Base-by-base conservation (phyloP, 1,284 basidiomycete genomes). In the Cryptococcus depauperatus region DNA sequence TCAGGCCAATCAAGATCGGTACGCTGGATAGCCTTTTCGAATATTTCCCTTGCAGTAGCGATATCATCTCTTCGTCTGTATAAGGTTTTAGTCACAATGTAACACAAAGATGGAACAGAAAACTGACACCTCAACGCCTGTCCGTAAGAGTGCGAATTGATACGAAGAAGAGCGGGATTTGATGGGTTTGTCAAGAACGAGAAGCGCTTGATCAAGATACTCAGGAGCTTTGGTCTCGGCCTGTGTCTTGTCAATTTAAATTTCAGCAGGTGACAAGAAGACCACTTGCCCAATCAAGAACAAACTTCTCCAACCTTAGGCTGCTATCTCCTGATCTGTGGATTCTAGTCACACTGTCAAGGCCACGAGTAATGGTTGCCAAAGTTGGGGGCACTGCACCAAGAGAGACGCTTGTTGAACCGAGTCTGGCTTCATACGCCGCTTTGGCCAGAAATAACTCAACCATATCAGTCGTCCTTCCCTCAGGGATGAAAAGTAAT, bases 1-100 rank as follows among this genome's bases (percentile, higher is more conserved):
- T 95, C 90, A 0, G 91, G 88, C 84, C 90, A 95, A 68, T 96
- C 91, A 33, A 93, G 59, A 62, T 83, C 83, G 5, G 58, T 54
- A 35, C 74, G 72, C 43, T 52, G 60, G 8, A 80, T 78, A 11
- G 82, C 73, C 46, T 81, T 77, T 18, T 73, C 70, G 69, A 85
- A 90, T 4, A 79, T 71, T 21, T 76, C 73, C 28, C 87, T 79
- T 1, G 82, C 84, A 41, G 77, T 71, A 10, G 78, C 75, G 48
- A 80, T 71, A 50, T 77, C 73, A 37, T 77, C 74, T 21, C 78
- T 73, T 52, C 79, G 79, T 44, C 81, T 84, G 47, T 1, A 45
- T 33, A 26, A 43, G 42, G 39, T 29, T 14, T 22, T 6, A 10
- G 4, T 9, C 18, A 14, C 8, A 5, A 5, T 9, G 8, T 29